Evolutionary conservation across 257 asterid genomes (phyloP).

Genomic region (Fraxinus cuspidata): DNA sequence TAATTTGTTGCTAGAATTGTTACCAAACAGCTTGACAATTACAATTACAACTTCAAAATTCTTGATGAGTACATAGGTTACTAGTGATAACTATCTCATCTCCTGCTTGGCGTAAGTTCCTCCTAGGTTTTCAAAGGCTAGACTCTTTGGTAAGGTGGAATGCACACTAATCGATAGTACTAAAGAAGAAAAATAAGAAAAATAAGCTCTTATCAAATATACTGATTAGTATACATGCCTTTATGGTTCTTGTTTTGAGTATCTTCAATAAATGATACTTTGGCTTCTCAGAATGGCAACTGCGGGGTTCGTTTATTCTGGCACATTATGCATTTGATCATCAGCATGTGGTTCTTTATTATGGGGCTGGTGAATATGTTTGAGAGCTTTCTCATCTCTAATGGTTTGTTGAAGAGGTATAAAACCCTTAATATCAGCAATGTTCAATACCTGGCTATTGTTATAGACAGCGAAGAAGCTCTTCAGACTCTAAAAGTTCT

Average conservation of each 20-base stretch:
- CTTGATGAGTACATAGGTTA: not conserved
- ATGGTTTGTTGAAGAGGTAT: too few species aligned
- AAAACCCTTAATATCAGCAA: too few species aligned
- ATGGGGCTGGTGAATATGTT: constrained; percentile 44
- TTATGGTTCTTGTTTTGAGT: not conserved
- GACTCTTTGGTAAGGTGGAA: not conserved
- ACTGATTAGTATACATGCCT: not conserved
- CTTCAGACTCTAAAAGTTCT: too few species aligned
- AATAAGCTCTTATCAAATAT: not conserved
- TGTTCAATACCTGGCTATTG: too few species aligned
- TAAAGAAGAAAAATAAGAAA: not conserved
- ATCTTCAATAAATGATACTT: constrained; percentile 21
- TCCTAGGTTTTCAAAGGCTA: not conserved
- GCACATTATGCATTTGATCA: constrained; percentile 62
- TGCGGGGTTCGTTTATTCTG: constrained; percentile 56
- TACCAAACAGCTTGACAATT: not conserved
- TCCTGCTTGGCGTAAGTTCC: not conserved
- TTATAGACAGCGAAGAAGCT: too few species aligned
- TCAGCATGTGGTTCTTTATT: constrained; percentile 64
- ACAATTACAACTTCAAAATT: not conserved
- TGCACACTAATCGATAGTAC: too few species aligned
- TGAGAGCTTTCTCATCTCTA: constrained; percentile 45
- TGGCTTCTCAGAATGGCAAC: constrained; percentile 50
- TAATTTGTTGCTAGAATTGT: not conserved
- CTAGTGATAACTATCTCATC: too few species aligned